These are phyloP conservation scores for Hura crepitans DNA, from an alignment of 441 rosid genomes.

Conservation along the genomic window DNA sequence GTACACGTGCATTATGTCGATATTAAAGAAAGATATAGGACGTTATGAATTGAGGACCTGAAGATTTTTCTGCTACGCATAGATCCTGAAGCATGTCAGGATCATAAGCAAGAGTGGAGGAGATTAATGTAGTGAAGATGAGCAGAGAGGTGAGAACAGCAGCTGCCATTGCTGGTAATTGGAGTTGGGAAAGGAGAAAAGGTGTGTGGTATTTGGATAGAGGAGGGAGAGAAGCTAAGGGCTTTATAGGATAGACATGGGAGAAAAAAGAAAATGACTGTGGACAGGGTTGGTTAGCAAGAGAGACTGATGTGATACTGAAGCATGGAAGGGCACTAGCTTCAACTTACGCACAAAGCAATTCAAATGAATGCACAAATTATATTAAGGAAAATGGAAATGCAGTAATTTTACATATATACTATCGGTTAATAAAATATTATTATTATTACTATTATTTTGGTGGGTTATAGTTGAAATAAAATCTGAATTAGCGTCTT, in stretches of 20 bases:
- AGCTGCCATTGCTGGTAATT: conserved; percentile 32
- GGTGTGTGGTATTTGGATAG: not conserved
- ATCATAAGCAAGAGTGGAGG: conserved; percentile 40
- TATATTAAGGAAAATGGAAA: too few relatives aligned
- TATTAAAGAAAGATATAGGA: too few relatives aligned
- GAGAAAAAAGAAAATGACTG: not conserved
- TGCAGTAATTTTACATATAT: too few relatives aligned
- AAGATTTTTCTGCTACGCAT: conserved; percentile 55
- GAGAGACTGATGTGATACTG: conserved; percentile 23
- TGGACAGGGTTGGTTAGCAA: conserved; percentile 7
- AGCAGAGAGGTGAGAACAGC: conserved; percentile 27
- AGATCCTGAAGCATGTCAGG: conserved; percentile 80
- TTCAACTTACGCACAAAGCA: conserved; percentile 49
- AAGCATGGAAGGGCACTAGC: conserved; percentile 1
- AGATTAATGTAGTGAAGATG: conserved; percentile 29
- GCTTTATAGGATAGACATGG: not conserved
- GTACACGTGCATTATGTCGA: too few relatives aligned
- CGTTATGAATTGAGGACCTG: conserved; percentile 37
- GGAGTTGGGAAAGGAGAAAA: not conserved
- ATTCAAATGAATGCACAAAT: not conserved
- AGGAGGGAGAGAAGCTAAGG: not conserved
- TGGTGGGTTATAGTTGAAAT: too few relatives aligned
- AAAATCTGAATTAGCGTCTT: not conserved
- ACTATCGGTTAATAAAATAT: too few relatives aligned
- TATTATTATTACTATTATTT: too few relatives aligned